A percentile compares a stretch with the other conserved stretches of the same genome.
Evolutionary conservation across 2,329 filamentous ascomycete genomes (phyloP).

Genomic region (Penicillium nordicum): DNA sequence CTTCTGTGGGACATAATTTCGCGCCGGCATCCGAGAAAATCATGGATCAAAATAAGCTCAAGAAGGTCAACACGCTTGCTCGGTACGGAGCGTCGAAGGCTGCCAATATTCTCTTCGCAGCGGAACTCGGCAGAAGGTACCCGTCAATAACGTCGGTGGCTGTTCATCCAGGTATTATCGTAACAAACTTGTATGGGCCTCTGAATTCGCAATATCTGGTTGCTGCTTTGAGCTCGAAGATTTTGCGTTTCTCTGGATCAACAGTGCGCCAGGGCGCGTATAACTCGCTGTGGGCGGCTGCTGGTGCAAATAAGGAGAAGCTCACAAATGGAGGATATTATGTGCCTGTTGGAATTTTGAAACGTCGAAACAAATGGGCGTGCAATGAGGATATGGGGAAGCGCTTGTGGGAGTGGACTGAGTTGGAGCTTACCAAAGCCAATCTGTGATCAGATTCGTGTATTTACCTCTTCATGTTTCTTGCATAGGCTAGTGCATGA

Average conservation of each 20-base stretch:
- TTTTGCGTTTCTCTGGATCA: constrained; percentile 18
- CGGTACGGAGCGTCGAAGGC: constrained; percentile 47
- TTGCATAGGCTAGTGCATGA: neutral
- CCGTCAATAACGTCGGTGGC: constrained; percentile 37
- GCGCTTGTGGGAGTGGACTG: constrained; percentile 36
- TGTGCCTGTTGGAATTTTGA: constrained; percentile 29
- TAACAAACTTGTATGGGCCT: constrained; percentile 31
- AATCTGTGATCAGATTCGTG: neutral
- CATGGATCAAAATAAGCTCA: constrained; percentile 29
- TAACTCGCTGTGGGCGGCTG: constrained; percentile 32
- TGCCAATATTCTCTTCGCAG: constrained; percentile 47
- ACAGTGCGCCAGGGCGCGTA: constrained; percentile 22
- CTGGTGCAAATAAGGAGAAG: constrained; percentile 23
- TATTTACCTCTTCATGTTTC: neutral
- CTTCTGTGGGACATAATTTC: constrained; percentile 30
- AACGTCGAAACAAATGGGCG: constrained; percentile 26
- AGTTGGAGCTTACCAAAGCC: constrained; percentile 26
- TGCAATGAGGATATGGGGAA: constrained; percentile 24
- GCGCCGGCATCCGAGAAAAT: constrained; percentile 28
- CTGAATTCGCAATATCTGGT: constrained; percentile 10
- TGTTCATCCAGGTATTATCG: constrained; percentile 47
- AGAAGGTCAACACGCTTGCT: constrained; percentile 31
- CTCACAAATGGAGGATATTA: constrained; percentile 31
- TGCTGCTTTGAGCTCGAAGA: constrained; percentile 9
- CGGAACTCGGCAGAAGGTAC: constrained; percentile 41